Evolutionary conservation across 108 stramenopile species (phyloP), one percentile per base, ranked within the genome.

Genomic region (Cyclotella cryptica): DNA sequence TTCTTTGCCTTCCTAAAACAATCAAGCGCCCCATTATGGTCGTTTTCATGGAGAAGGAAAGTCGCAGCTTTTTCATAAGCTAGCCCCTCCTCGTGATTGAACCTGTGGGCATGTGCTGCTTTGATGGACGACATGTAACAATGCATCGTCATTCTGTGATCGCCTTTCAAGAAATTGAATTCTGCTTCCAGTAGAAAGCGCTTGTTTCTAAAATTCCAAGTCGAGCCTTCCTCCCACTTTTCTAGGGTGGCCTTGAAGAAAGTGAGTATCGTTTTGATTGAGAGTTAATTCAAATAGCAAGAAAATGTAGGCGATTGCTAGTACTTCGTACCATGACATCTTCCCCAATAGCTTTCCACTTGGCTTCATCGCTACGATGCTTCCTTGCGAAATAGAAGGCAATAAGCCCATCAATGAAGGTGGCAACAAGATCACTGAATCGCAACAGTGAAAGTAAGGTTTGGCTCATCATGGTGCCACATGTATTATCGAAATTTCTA

Each of bases 201-300:
- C 45, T 86, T 86, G 27, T 83, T 83, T 2, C 71, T 27, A 46
- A 86, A 88, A 69, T 88, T 88, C 73, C 85, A 83, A 9, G 76
- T 58, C n/a, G 72, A 83, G 58, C 75, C 67, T 49, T 79, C 67
- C 2, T 69, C 74, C 84, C 82, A 88, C 49, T 60, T 47, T 41
- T 77, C 72, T 51, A 84, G 15, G 1, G 35, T 62, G 35, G 61
- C 35, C 61, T 58, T 21, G 6, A 28, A 4, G 3, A 58, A 58
- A 26, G 27, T 3, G 22, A 51, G 18, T 51, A 51, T 51, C 8
- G 19, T 51, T 51, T 19, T 51, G 19, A 18, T 18, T 51, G 2
- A 21, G 57, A 58, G 4, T 1, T 24, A 17, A 12, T 24, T 13
- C 3, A 13, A 12, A 1, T 4, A 28, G 22, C 6, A 9, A 2